Evolutionary conservation across 192 early-diverging fungal genomes (phyloP), one percentile per base, ranked within the genome.

Genomic region (Rhizoclosmatium sp.): DNA sequence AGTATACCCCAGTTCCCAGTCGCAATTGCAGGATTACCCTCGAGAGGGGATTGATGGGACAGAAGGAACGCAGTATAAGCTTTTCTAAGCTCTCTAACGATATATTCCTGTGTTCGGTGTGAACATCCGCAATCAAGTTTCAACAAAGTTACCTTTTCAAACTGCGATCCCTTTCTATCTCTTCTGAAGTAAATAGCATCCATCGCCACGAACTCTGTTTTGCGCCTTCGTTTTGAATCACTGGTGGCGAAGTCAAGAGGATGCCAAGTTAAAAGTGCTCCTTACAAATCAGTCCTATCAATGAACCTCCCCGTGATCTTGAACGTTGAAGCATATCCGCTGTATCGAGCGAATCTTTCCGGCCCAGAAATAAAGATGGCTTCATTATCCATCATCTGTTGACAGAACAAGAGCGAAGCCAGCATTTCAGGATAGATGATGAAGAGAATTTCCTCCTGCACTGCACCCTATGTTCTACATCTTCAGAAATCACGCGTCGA

Each of bases 401-500:
- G 80, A 12, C 54, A 78, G 58, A 88, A 82, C 5, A 88, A 69
- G 3, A 84, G 73, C 16, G 86, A 71, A 1, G 76, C 84, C 10
- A 88, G 72, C 39, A 88, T 69, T 77, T 88, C 87, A 3, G 87
- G 83, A 54, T 82, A 76, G 16, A 87, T 82, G 21, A 88, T 80
- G 61, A 88, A 88, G 2, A 74, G 75, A 69, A 88, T 87, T 62
- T 88, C 87, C 59, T 88, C 87, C 69, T 88, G 87, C 2, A 88
- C 87, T 31, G 78, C 74, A 14, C 87, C 87, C 74, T 81, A 54
- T 12, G 31, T 31, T 31, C 31, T 31, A 31, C 31, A 31, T 31
- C 31, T 31, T 31, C 31, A 31, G 31, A 31, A 31, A 31, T 31
- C 31, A 31, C 31, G n/a, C 31, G 31, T 31, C 31, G 31, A 47